These are phyloP conservation scores for Hemisphaericaspora xylofermentans DNA, from an alignment of 1,139 yeast species.

Conservation along the genomic window DNA sequence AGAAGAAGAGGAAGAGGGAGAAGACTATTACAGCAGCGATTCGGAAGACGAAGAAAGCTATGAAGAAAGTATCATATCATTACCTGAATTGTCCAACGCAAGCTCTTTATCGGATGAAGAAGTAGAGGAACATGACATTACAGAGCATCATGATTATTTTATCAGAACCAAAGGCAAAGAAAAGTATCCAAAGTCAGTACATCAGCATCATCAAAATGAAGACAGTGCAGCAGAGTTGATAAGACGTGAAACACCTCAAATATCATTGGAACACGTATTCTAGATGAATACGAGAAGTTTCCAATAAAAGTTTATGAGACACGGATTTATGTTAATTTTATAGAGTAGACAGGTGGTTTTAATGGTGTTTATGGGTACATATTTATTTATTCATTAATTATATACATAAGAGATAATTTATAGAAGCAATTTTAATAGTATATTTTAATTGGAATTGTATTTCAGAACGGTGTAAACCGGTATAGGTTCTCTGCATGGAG, in stretches of 20 bases:
- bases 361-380: no score
- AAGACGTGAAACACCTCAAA: slow-evolving; percentile 7
- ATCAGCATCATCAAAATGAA: slow-evolving; percentile 3
- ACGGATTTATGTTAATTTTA: background rate
- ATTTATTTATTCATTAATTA: no score
- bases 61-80: slow-evolving; percentile 10
- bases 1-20: slow-evolving; percentile 24
- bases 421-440: no score
- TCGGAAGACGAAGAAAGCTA: slow-evolving; percentile 17
- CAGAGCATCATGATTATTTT: background rate
- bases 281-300: slow-evolving; percentile 1
- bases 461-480: no score
- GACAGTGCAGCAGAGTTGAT: slow-evolving; percentile 5
- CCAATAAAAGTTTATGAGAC: background rate
- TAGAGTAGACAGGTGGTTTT: no score
- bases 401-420: no score
- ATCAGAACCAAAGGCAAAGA: background rate
- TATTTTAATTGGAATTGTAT: no score
- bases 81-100: slow-evolving; percentile 27
- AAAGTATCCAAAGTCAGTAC: slow-evolving; percentile 1
- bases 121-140: slow-evolving; percentile 15
- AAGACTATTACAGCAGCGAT: slow-evolving; percentile 10
- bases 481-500: no score
- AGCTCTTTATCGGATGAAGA: slow-evolving; percentile 24
- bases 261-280: slow-evolving; percentile 12